Conservation (phyloP, 139 green algal genomes). For the Trebouxia sp. region DNA sequence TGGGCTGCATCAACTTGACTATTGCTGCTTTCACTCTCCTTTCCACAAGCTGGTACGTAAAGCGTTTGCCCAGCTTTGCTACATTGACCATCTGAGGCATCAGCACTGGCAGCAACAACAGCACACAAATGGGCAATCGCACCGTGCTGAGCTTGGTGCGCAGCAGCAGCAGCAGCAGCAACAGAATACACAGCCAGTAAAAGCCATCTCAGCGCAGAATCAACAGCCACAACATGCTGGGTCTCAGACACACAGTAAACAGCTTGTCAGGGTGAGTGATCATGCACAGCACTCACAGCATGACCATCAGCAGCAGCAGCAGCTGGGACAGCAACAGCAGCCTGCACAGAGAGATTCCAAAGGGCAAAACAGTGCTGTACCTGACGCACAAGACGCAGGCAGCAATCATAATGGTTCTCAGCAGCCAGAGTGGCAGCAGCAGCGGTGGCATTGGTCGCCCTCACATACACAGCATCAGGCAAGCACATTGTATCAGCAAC, state of each 20-base stretch:
- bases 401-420: no score
- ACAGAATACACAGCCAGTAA: neutral
- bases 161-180: slow-evolving; percentile 13
- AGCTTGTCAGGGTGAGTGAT: neutral
- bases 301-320: neutral
- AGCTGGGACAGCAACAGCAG: neutral
- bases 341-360: no score
- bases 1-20: slow-evolving; percentile 38
- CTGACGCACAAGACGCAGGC: no score
- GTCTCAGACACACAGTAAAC: neutral
- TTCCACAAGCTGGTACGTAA: slow-evolving; percentile 85
- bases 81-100: slow-evolving; percentile 51
- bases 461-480: neutral
- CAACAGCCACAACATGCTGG: neutral
- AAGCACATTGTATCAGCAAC: neutral
- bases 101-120: neutral
- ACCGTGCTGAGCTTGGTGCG: neutral
- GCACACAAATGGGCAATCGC: neutral
- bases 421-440: no score
- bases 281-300: neutral
- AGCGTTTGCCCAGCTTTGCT: slow-evolving; percentile 62
- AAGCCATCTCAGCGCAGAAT: neutral
- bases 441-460: no score
- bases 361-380: no score
- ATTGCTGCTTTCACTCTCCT: slow-evolving; percentile 65